Percentiles rank a stretch among this genome's conserved stretches.
Conservation (phyloP, 2,329 filamentous ascomycete species). For the Talaromyces funiculosus region DNA sequence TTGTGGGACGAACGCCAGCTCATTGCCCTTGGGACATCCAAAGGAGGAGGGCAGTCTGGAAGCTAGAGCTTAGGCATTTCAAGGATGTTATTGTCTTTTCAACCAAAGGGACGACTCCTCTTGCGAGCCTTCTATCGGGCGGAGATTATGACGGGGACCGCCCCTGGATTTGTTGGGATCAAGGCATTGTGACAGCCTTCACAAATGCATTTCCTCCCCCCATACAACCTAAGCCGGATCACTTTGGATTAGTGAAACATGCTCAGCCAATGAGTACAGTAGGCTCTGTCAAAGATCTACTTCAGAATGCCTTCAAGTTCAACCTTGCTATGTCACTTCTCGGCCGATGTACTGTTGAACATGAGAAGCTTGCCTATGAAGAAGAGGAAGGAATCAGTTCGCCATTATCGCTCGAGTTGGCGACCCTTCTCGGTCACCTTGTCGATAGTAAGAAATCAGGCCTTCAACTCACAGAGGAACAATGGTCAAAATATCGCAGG, state of each 20-base stretch:
- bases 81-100: constrained; percentile 56
- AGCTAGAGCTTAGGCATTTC: constrained; percentile 48
- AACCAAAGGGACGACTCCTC: constrained; percentile 45
- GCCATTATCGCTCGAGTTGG: constrained; percentile 32
- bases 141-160: constrained; percentile 62
- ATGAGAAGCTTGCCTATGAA: constrained; percentile 51
- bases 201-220: constrained; percentile 46
- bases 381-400: constrained; percentile 41
- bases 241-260: constrained; percentile 47
- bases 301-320: constrained; percentile 45
- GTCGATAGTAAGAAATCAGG: constrained; percentile 44
- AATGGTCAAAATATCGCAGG: constrained; percentile 34
- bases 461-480: constrained; percentile 34
- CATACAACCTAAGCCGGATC: constrained; percentile 28
- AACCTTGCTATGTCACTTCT: constrained; percentile 44
- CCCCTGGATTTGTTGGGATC: constrained; percentile 58
- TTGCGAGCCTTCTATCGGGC: constrained; percentile 57
- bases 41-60: constrained; percentile 45
- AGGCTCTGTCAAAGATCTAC: constrained; percentile 32
- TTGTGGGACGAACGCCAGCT: constrained; percentile 55
- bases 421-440: constrained; percentile 40
- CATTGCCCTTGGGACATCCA: constrained; percentile 56
- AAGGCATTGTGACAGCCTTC: constrained; percentile 47
- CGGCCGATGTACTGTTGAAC: constrained; percentile 48
- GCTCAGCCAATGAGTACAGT: constrained; percentile 38